Conservation (phyloP, 148 eudicot genomes). For the Nepenthes mirabilis region DNA sequence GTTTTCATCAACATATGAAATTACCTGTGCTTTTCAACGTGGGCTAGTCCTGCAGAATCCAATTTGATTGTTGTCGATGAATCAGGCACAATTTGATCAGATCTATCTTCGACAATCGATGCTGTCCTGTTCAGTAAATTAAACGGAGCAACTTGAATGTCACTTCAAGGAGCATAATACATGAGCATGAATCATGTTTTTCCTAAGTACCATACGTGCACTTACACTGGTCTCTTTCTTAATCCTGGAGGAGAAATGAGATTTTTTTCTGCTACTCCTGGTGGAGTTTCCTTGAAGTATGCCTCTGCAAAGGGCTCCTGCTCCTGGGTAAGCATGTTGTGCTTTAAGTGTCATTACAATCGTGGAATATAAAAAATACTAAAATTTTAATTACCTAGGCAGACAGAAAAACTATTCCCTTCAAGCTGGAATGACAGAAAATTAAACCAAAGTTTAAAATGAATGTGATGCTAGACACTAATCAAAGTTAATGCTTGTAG, state of each 20-base stretch:
- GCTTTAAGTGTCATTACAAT: too few species aligned
- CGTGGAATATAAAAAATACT: not conserved
- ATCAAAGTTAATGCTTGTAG: too few species aligned
- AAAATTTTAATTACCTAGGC: not conserved
- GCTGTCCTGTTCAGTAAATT: conserved; percentile 29
- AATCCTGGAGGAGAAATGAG: conserved; percentile 33
- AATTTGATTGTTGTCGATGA: conserved; percentile 44
- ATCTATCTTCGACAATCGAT: conserved; percentile 27
- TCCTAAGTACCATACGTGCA: conserved; percentile 1
- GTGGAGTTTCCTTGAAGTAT: conserved; percentile 25
- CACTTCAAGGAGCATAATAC: not conserved
- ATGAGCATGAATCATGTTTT: not conserved
- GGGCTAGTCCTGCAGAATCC: conserved; percentile 52
- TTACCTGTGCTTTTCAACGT: conserved; percentile 84
- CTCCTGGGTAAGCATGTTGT: not conserved
- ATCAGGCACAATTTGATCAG: conserved; percentile 20
- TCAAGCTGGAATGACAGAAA: too few species aligned
- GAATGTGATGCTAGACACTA: too few species aligned
- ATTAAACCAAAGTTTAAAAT: too few species aligned
- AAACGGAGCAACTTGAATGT: not conserved
- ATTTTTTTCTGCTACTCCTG: conserved; percentile 27
- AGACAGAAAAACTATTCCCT: not conserved
- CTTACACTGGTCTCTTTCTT: conserved; percentile 80
- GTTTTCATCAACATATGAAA: not conserved
- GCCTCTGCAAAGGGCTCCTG: conserved; percentile 28